Evolutionary conservation across 2,329 filamentous ascomycete species (phyloP), one percentile per base, ranked within the genome.

Genomic region (Triangularia setosa): DNA sequence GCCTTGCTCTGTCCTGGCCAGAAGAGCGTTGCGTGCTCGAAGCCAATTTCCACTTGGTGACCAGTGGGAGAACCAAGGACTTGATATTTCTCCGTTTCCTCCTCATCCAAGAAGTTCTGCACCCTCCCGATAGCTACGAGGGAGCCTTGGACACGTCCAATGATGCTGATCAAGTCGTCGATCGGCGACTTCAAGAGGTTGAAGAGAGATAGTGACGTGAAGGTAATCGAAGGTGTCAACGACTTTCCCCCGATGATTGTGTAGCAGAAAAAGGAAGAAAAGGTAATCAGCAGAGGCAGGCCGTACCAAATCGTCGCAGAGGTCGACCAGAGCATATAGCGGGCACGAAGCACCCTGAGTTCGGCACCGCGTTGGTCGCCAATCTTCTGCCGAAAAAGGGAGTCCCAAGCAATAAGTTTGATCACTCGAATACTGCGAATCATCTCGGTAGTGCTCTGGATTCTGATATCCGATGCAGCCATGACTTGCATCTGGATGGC

Each of bases 371-470:
- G 87, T 79, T 96, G 96, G 75, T 97, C 93, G 65, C 94, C 90
- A 35, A 98, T 92, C 62, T 91, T 87, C 24, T 87, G 85, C 64
- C 91, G 86, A 75, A 97, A 98, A 3, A 93, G 89, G 70, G 92
- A 87, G 75, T 98, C 94, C 94, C 94, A 98, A 0, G 95, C 93
- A 75, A 98, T 98, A 77, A 93, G 97, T 74, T 98, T 98, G 84
- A 98, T 97, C 74, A 98, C 97, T 62, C 94, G 89, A 68, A 98
- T 97, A 72, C 97, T 98, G 73, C 96, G 93, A 18, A 98, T 81
- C 5, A 97, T 90, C 77, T 98, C 94, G 74, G 97, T 98, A 4
- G 94, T 97, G 7, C 92, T 90, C 73, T 97, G 91, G 68, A 98
- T 97, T 62, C 94, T 88, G 72, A 93, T 93, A 77, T 98, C 94